A percentile compares a stretch with the other conserved stretches of the same genome.
phyloP scores from a whole-genome alignment of 805 yeast species.

The Lachancea quebecensis region DNA sequence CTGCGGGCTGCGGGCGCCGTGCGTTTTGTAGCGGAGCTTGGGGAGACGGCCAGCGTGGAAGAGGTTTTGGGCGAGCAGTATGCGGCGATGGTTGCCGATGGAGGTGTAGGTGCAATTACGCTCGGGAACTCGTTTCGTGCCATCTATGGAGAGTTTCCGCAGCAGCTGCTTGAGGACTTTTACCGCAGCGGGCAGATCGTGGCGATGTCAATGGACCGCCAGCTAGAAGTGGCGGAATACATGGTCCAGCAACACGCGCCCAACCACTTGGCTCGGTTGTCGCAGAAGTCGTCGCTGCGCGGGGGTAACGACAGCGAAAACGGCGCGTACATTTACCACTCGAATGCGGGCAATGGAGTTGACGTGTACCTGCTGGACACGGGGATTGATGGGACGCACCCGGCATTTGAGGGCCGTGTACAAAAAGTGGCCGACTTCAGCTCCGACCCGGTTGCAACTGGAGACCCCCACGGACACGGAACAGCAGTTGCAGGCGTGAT shows the following conservation, averaged over 20 bases:
- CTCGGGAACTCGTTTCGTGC: constrained; percentile 31
- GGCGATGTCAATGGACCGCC: constrained; percentile 34
- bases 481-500: constrained; percentile 89
- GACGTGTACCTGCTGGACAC: constrained; percentile 78
- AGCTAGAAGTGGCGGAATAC: constrained; percentile 30
- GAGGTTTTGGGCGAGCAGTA: constrained; percentile 1
- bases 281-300: constrained; percentile 40
- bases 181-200: constrained; percentile 33
- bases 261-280: constrained; percentile 58
- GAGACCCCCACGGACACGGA: constrained; percentile 80
- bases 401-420: constrained; percentile 61
- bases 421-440: constrained; percentile 55
- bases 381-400: constrained; percentile 58
- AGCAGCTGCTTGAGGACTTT: constrained; percentile 26
- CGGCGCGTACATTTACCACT: constrained; percentile 19
- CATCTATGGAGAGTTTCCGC: constrained; percentile 33
- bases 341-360: constrained; percentile 50
- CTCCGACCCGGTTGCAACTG: constrained; percentile 39
- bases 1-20: background rate
- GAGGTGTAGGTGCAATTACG: constrained; percentile 17
- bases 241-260: constrained; percentile 44
- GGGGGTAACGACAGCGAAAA: constrained; percentile 14
- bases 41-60: background rate
- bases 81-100: constrained; percentile 6
- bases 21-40: constrained; percentile 2